Evolutionary conservation across 768 basidiomycete species (phyloP), one percentile per base, ranked within the genome.

Genomic region (Suillus americanus): DNA sequence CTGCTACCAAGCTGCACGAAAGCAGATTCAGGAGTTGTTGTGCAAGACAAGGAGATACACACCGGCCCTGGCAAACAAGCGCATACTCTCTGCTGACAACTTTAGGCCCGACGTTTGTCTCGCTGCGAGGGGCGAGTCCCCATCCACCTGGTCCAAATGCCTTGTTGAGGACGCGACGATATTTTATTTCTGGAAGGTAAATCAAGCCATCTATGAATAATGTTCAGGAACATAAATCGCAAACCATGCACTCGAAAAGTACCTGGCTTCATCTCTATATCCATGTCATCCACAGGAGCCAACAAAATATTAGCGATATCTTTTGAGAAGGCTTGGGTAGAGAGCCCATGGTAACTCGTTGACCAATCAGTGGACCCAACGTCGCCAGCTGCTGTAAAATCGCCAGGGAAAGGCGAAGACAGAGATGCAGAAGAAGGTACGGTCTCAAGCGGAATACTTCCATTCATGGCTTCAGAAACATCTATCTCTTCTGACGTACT

Each of bases 141-240:
- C 97, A 98, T 6, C 90, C 95, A 8, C 97, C 97, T 23, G 97
- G 97, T 13, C 97, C 95, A 71, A 99, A 98, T 0, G 97, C 95
- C 69, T 84, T 88, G 80, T 98, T 98, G 55, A 98, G 78, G 40
- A 94, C 88, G 28, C 97, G 86, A 20, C 97, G 86, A 72, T 98
- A 99, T 74, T 97, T 97, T 71, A 98, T 99, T 77, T 98, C 97
- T 23, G 97, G 97, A 8, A 99, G 87, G 77, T 98, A 99, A 13
- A 97, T 79, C 48, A 99, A 82, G 5, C 97, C 97, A 69, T 98
- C 97, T 97, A 64, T 9, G 7, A 25, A 12, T 41, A 14, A 57
- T 8, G 30, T 64, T 25, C 18, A 57, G 38, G 23, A 25, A 57
- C 18, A n/a, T 18, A 60, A 14, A 33, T 50, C 10, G 50, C 3